A percentile compares a stretch with the other conserved stretches of the same genome.
Evolutionary conservation across 306 rosid genomes (phyloP).

Genomic region (Spatholobus suberectus): DNA sequence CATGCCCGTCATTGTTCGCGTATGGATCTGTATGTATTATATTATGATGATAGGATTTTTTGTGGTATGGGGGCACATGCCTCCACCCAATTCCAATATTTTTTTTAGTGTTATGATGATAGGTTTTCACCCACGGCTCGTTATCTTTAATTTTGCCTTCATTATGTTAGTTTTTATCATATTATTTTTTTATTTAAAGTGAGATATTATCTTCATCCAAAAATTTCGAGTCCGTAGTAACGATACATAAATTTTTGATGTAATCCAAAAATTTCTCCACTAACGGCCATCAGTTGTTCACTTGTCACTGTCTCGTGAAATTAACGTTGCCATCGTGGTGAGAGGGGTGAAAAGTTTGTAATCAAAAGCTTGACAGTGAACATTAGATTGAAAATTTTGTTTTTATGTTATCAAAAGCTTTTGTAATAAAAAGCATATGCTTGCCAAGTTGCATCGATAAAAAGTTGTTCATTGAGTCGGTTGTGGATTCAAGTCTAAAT

Average conservation of each 20-base stretch:
- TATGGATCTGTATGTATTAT: not conserved
- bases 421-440: conserved; percentile 19
- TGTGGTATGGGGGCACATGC: not conserved
- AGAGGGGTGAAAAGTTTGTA: not conserved
- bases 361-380: not conserved
- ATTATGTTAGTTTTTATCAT: not conserved
- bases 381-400: not conserved
- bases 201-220: not conserved
- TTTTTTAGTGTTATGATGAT: too few relatives aligned
- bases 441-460: not conserved
- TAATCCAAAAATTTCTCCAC: not conserved
- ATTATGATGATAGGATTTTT: too few relatives aligned
- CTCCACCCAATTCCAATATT: too few relatives aligned
- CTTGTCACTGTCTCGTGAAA: conserved; percentile 5
- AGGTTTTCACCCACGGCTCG: not conserved
- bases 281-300: not conserved
- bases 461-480: not conserved
- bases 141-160: not conserved
- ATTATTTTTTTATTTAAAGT: not conserved
- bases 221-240: not conserved
- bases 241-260: not conserved
- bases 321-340: not conserved
- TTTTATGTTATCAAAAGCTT: too few relatives aligned
- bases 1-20: too few relatives aligned
- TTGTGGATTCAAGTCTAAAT: conserved; percentile 5